Evolutionary conservation across 768 basidiomycete species (phyloP).

Genomic region (Xerocomellus amylosporus): DNA sequence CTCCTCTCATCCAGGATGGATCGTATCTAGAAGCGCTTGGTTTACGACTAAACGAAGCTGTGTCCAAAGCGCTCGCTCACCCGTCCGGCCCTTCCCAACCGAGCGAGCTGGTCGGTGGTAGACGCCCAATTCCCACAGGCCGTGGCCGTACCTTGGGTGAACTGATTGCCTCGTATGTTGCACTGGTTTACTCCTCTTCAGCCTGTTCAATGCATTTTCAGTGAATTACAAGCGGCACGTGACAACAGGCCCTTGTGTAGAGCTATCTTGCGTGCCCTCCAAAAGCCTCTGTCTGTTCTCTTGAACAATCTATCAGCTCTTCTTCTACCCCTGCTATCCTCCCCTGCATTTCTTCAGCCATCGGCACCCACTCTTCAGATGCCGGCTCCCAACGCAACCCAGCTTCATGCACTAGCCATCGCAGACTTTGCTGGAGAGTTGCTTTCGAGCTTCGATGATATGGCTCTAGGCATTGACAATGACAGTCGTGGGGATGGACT

Average conservation of each 20-base stretch:
- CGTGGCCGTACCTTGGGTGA: constrained; percentile 65
- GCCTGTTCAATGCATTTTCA: constrained; percentile 29
- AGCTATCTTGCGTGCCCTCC: constrained; percentile 70
- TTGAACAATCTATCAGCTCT: constrained; percentile 66
- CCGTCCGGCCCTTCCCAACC: constrained; percentile 52
- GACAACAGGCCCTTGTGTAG: constrained; percentile 63
- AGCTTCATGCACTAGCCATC: constrained; percentile 67
- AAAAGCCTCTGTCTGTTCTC: constrained; percentile 73
- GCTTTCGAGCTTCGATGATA: constrained; percentile 64
- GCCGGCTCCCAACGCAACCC: constrained; percentile 59
- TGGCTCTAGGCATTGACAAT: constrained; percentile 57
- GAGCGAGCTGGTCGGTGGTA: constrained; percentile 59
- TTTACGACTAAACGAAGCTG: constrained; percentile 77
- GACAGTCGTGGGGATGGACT: constrained; percentile 68
- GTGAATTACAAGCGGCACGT: constrained; percentile 65
- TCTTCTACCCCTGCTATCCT: constrained; percentile 63
- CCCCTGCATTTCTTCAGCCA: constrained; percentile 55
- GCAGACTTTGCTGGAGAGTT: constrained; percentile 73
- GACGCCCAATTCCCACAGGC: constrained; percentile 69
- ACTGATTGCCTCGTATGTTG: constrained; percentile 67
- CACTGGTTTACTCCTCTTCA: constrained; percentile 7
- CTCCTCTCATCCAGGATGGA: constrained; percentile 66
- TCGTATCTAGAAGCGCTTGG: constrained; percentile 76
- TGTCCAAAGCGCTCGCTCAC: constrained; percentile 70
- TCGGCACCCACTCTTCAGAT: constrained; percentile 48